Conservation (phyloP, 495 filamentous ascomycete genomes). For the Physcia stellaris region DNA sequence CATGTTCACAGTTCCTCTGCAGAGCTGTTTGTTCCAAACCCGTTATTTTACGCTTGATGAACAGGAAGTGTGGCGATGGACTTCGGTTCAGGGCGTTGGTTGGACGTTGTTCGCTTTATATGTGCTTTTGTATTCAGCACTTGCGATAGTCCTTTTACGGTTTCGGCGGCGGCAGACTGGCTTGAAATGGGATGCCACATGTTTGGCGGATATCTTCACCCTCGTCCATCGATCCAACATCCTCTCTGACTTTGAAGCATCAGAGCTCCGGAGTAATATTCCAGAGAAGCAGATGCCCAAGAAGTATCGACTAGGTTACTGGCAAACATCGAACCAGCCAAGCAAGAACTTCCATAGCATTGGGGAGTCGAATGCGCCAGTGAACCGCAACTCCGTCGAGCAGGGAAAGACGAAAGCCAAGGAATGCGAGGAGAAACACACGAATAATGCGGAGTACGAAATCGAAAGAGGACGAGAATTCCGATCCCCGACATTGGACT, state of each 20-base stretch:
- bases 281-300: slow-evolving; percentile 30
- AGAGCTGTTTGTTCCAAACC: slow-evolving; percentile 51
- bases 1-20: slow-evolving; percentile 49
- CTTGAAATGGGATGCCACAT: slow-evolving; percentile 73
- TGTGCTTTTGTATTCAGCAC: slow-evolving; percentile 44
- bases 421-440: slow-evolving; percentile 19
- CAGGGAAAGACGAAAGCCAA: slow-evolving; percentile 24
- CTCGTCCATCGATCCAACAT: slow-evolving; percentile 70
- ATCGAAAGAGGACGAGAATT: slow-evolving; percentile 25
- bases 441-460: slow-evolving; percentile 24
- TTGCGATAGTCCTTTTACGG: slow-evolving; percentile 38
- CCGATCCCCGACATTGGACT: slow-evolving; percentile 18
- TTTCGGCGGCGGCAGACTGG: slow-evolving; percentile 46
- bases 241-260: slow-evolving; percentile 50
- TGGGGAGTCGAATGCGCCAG: slow-evolving; percentile 43
- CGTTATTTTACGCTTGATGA: slow-evolving; percentile 28
- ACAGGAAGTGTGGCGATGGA: slow-evolving; percentile 55
- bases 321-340: slow-evolving; percentile 47
- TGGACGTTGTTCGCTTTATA: slow-evolving; percentile 72
- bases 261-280: slow-evolving; percentile 38
- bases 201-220: slow-evolving; percentile 61
- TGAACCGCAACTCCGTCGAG: slow-evolving; percentile 42
- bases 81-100: slow-evolving; percentile 56
- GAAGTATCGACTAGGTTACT: slow-evolving; percentile 65
- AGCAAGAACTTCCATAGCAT: slow-evolving; percentile 50